These are phyloP conservation scores for Naegleria gruberi DNA, from an alignment of 208 protist genomes.

Conservation along the genomic window DNA sequence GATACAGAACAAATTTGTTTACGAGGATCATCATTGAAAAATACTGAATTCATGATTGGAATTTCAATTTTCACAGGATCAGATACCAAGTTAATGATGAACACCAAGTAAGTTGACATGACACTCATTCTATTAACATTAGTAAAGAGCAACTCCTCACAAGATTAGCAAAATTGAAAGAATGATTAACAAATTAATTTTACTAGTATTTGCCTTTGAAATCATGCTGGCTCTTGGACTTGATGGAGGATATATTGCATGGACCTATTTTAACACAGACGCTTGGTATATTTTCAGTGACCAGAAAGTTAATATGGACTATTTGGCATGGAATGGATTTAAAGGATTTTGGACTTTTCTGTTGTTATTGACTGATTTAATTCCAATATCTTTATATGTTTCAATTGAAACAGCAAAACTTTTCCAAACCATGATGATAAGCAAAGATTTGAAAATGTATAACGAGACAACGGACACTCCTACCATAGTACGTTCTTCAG, in stretches of 20 bases:
- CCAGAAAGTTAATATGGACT: not conserved
- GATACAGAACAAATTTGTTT: slow-evolving; percentile 32
- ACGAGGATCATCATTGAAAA: slow-evolving; percentile 27
- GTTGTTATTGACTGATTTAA: slow-evolving; percentile 64
- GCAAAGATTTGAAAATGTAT: slow-evolving; percentile 55
- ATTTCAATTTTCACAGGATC: slow-evolving; percentile 37
- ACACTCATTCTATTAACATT: not conserved
- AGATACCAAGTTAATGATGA: slow-evolving; percentile 55
- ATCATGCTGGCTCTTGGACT: slow-evolving; percentile 40
- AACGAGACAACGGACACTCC: slow-evolving; percentile 28
- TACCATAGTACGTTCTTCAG: slow-evolving; percentile 31
- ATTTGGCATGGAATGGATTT: slow-evolving; percentile 14
- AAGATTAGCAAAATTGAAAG: slow-evolving; percentile 44
- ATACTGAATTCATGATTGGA: slow-evolving; percentile 29
- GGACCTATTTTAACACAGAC: not conserved
- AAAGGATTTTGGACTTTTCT: slow-evolving; percentile 56
- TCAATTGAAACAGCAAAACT: slow-evolving; percentile 62
- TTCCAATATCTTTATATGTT: slow-evolving; percentile 78
- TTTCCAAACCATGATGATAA: slow-evolving; percentile 48
- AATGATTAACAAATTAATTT: slow-evolving; percentile 39
- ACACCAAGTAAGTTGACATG: slow-evolving; percentile 16
- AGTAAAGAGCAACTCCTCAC: not conserved
- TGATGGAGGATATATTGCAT: slow-evolving; percentile 34
- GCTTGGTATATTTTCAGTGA: not conserved
- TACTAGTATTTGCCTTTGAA: slow-evolving; percentile 46